Evolutionary conservation across 2,329 filamentous ascomycete species (phyloP), one percentile per base, ranked within the genome.

Genomic region (Pezicula rhizophila): DNA sequence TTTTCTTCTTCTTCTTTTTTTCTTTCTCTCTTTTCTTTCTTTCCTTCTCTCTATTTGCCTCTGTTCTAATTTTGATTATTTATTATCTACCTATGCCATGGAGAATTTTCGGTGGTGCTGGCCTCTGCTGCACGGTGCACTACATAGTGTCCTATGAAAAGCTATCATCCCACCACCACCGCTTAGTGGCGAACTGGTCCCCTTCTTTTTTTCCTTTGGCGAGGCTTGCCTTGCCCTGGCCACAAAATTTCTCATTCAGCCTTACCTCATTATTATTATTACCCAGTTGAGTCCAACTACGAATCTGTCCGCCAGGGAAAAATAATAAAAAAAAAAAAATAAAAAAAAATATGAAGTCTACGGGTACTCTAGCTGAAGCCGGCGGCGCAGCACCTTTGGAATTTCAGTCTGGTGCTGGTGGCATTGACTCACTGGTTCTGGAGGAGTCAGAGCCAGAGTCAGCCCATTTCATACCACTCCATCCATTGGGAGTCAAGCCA

Each of bases 401-500:
- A 23, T 34, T 54, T 17, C 49, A 51, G 50, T 51, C 46, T 52
- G 52, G 58, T 46, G 47, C 42, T 14, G 39, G 23, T 33, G 45
- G 35, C 15, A 39, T 53, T 52, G 55, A 57, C 45, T 49, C 58
- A 64, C 50, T 63, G 56, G 61, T 54, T 18, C 41, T 64, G 66
- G 72, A 74, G 63, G 69, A 75, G 56, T 17, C 17, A 23, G 17
- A 18, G 23, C 23, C 38, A 20, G 18, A 75, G n/a, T 64, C 63
- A 58, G 42, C 42, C 60, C 66, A 72, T 58, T 78, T 80, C 40
- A 84, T 95, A 46, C 85, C 86, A 45, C 74, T 76, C 35, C 92
- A 97, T 72, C 89, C 89, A 34, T 73, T 96, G 42, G 86, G 86
- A 28, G 76, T 97, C 55, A 93, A 90, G 64, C 92, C 93, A 1